A percentile compares a stretch with the other conserved stretches of the same genome.
phyloP scores from a whole-genome alignment of 2,329 filamentous ascomycete genomes.

The Neonectria sp. region DNA sequence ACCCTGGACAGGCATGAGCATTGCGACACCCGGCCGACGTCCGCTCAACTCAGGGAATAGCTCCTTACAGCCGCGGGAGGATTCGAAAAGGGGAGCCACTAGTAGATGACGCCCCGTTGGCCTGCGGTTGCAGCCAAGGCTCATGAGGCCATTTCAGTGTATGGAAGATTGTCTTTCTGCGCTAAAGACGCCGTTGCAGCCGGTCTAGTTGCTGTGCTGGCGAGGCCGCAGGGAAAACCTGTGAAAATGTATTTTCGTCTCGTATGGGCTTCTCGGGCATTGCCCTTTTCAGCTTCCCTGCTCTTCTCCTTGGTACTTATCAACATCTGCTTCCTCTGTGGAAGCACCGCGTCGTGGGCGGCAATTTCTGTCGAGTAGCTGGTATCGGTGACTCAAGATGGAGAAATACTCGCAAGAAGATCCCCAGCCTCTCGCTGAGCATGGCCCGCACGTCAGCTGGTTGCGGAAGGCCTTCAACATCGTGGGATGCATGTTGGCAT shows the following conservation, averaged over 20 bases:
- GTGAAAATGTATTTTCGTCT: neutral
- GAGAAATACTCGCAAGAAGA: conserved; percentile 3
- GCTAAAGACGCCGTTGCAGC: neutral
- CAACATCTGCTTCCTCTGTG: neutral
- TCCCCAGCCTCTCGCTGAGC: conserved; percentile 3
- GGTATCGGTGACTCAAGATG: neutral
- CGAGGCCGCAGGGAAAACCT: neutral
- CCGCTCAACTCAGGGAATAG: neutral
- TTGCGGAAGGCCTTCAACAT: conserved; percentile 38
- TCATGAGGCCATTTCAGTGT: neutral
- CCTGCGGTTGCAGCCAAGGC: neutral
- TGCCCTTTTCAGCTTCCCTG: neutral
- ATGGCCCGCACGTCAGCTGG: conserved; percentile 28
- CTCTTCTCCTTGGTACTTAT: neutral
- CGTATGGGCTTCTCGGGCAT: neutral
- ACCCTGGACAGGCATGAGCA: neutral
- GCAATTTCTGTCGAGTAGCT: neutral
- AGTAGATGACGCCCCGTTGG: neutral
- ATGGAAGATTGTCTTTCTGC: neutral
- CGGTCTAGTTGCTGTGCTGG: neutral
- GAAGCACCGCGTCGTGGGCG: neutral
- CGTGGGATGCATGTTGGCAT: conserved; percentile 35
- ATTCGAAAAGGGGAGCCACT: conserved; percentile 5
- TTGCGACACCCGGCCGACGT: conserved; percentile 2
- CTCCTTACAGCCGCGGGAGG: neutral